Conservation (phyloP, 192 early-diverging fungal genomes). For the Haplosporangium gracile region DNA sequence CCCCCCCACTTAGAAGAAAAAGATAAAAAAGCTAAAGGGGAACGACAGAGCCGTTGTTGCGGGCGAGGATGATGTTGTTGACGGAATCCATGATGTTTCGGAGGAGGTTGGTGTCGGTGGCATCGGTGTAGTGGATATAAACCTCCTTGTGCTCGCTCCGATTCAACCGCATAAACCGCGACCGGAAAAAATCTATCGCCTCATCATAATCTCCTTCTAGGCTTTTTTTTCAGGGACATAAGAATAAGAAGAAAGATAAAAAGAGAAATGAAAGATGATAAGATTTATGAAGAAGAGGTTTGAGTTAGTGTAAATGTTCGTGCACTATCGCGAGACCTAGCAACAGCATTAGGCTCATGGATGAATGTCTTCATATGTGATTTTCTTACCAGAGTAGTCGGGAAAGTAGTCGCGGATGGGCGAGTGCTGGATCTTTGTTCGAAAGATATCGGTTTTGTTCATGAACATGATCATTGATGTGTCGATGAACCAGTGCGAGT, state of each 20-base stretch:
- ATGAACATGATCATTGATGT: slow-evolving; percentile 74
- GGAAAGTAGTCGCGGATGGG: slow-evolving; percentile 65
- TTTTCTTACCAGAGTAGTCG: slow-evolving; percentile 65
- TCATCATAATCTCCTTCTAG: slow-evolving; percentile 46
- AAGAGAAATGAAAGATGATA: background rate
- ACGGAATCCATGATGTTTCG: slow-evolving; percentile 62
- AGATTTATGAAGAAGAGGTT: background rate
- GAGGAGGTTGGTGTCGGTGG: slow-evolving; percentile 65
- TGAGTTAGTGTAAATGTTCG: too few species aligned
- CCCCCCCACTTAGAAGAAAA: background rate
- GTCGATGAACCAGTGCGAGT: slow-evolving; percentile 70
- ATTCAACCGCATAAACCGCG: slow-evolving; percentile 63
- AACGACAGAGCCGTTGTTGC: slow-evolving; percentile 24
- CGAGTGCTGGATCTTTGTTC: slow-evolving; percentile 63
- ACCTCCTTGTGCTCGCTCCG: slow-evolving; percentile 62
- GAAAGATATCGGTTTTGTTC: slow-evolving; percentile 75
- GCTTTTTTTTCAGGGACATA: slow-evolving; percentile 21
- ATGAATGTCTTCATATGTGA: background rate
- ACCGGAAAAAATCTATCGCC: slow-evolving; percentile 58
- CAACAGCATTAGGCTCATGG: too few species aligned
- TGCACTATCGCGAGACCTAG: background rate
- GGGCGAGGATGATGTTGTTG: slow-evolving; percentile 44
- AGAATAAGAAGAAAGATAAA: background rate
- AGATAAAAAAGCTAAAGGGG: background rate
- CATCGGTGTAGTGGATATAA: slow-evolving; percentile 68